Base-by-base conservation (phyloP, 768 basidiomycete genomes). In the Pulveroboletus frians region DNA sequence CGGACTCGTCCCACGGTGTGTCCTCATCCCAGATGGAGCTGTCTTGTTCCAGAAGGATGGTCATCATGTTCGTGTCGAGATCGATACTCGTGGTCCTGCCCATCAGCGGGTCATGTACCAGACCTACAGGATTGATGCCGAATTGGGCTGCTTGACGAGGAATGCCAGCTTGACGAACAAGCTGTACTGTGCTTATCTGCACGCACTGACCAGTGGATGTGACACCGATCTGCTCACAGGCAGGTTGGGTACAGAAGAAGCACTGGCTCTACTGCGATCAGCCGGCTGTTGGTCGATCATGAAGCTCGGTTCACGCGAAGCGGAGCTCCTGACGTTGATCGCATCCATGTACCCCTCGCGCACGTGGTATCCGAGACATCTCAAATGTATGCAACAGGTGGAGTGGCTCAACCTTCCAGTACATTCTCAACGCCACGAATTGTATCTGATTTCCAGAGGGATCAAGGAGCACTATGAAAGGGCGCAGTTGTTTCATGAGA, bases 221-320 rank as follows among this genome's bases (percentile, higher is more conserved):
- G 55, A 72, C 14, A 62, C 67, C 13, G 77, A 79, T 58, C 74
- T 74, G 4, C 60, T 79, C 15, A 75, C 71, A 1, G 54, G 56
- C 14, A 69, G 70, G 9, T 73, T 71, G 0, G 77, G 78, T 36
- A 36, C 35, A 5, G 35, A 36, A 17, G 35, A 36, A 36, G 35
- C 35, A 3, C 10, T 36, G 17, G 17, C 35, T 18, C 9, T 17
- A 5, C 35, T 36, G 2, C n/a, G 17, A 17, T 36, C 35, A 11
- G 35, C 17, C 35, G 18, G 35, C 17, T 36, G 35, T 9, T 17
- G 35, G 35, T 36, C 35, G 3, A 18, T 36, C 17, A 36, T 36
- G 17, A 36, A 4, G 17, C 4, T 36, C 17, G 49, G 50, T 18
- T 1, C 29, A 9, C 53, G 57, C 3, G 70, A 75, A 15, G 40